These are phyloP conservation scores for Talaromyces sp. DNA, from an alignment of 2,329 filamentous ascomycete species.

Conservation along the genomic window DNA sequence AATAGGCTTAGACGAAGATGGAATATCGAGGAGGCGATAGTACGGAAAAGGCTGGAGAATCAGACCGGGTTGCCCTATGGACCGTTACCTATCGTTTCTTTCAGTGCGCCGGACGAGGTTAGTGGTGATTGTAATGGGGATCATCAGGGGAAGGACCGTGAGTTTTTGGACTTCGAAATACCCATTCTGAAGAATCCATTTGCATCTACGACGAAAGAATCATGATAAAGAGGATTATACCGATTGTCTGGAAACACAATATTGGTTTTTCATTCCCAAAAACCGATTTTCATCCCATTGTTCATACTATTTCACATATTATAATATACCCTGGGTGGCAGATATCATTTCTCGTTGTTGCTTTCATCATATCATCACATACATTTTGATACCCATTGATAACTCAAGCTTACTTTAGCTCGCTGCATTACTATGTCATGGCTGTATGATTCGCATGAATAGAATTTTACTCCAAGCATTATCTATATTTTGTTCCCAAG, in stretches of 20 bases:
- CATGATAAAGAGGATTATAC: not conserved
- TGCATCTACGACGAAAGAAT: conserved; percentile 20
- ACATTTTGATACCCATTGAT: not conserved
- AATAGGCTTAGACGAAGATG: conserved; percentile 36
- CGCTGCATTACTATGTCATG: not conserved
- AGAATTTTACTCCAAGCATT: not conserved
- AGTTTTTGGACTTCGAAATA: conserved; percentile 23
- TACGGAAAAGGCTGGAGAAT: conserved; percentile 38
- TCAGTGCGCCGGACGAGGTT: conserved; percentile 24
- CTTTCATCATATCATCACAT: not conserved
- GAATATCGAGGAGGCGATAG: conserved; percentile 43
- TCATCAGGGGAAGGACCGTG: not conserved
- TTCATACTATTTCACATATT: not conserved
- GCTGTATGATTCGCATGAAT: not conserved
- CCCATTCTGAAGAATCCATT: conserved; percentile 30
- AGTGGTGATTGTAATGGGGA: conserved; percentile 1
- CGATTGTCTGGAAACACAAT: not conserved
- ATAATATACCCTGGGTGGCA: conserved; percentile 17
- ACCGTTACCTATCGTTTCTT: conserved; percentile 38
- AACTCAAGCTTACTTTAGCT: not conserved
- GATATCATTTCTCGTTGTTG: not conserved
- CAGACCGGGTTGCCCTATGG: conserved; percentile 36
- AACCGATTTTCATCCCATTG: no score
- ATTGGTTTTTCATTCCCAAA: not conserved
- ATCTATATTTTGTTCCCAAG: not conserved